A percentile compares a stretch with the other conserved stretches of the same genome.
Evolutionary conservation across 257 asterid genomes (phyloP).

Genomic region (Solanum boliviense): DNA sequence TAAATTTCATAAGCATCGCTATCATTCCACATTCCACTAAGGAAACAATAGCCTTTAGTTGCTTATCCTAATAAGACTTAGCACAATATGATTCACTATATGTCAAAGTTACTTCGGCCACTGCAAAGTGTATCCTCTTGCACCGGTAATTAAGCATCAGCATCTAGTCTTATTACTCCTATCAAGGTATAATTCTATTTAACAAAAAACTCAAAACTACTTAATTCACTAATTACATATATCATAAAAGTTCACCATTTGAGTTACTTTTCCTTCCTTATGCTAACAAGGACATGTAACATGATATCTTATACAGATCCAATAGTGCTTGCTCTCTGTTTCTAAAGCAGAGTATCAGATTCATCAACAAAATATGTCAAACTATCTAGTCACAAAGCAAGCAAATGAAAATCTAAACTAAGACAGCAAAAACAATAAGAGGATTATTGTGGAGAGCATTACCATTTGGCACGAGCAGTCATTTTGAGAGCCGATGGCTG

Average conservation of each 20-base stretch:
- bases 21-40: not conserved
- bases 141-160: not conserved
- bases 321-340: not conserved
- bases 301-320: not conserved
- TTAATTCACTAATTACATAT: not conserved
- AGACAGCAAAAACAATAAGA: not conserved
- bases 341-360: not conserved
- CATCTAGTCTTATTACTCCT: not conserved
- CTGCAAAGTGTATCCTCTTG: not conserved
- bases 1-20: not conserved
- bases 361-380: not conserved
- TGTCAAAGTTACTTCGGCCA: not conserved
- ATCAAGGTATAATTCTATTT: not conserved
- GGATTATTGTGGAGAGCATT: not conserved
- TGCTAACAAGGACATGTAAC: not conserved
- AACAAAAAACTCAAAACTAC: not conserved
- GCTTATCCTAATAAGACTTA: not conserved
- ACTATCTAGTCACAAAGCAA: not conserved
- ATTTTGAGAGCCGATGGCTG: slow-evolving; percentile 92
- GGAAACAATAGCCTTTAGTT: not conserved
- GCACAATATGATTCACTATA: not conserved
- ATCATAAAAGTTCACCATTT: not conserved
- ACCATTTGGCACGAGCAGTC: slow-evolving; percentile 99
- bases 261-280: not conserved
- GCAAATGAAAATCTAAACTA: not conserved